Evolutionary conservation across 495 filamentous ascomycete species (phyloP), one percentile per base, ranked within the genome.

Genomic region (Daldinia concentrica): DNA sequence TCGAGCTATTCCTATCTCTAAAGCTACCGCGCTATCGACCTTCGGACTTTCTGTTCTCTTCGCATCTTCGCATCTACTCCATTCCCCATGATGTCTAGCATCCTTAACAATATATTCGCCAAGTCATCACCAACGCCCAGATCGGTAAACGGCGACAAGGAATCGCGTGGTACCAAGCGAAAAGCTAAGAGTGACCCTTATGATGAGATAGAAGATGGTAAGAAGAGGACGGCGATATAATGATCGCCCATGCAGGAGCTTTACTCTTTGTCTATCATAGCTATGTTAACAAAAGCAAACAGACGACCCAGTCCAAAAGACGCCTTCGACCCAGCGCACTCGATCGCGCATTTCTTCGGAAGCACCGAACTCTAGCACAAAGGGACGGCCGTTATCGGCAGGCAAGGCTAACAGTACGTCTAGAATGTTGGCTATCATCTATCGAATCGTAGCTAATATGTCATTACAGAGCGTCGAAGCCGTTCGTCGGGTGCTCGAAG

Each of bases 151-250:
- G 68, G 71, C 51, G 56, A 51, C 29, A 62, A 74, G 19, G 48
- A 60, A 14, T 51, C 62, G 41, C 66, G 71, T 36, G 68, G 73
- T 19, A 69, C 58, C 4, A 77, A 77, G 71, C 76, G 76, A 62
- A 76, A 76, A 58, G 71, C 74, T 4, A 76, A 69, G 41, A 58
- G 57, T 22, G 74, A 78, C n/a, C 76, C 76, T 14, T 78, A 78
- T 36, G 74, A 77, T 24, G 71, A 74, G 1, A 70, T 78, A 54
- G 74, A 74, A 1, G 63, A 74, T 26, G 71, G 76, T 77, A 58
- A 70, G 73, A 58, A 68, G 73, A 66, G 9, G 15, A 17, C 12
- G 5, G 14, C 50, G 26, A 54, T 30, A 5, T 2, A 30, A 0
- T 12, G 6, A n/a, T 54, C 15, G 27, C 27, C 14, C 26, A 51